A percentile compares a stretch with the other conserved stretches of the same genome.
Evolutionary conservation across 1,284 basidiomycete species (phyloP).

Genomic region (Vanrija pseudolonga): DNA sequence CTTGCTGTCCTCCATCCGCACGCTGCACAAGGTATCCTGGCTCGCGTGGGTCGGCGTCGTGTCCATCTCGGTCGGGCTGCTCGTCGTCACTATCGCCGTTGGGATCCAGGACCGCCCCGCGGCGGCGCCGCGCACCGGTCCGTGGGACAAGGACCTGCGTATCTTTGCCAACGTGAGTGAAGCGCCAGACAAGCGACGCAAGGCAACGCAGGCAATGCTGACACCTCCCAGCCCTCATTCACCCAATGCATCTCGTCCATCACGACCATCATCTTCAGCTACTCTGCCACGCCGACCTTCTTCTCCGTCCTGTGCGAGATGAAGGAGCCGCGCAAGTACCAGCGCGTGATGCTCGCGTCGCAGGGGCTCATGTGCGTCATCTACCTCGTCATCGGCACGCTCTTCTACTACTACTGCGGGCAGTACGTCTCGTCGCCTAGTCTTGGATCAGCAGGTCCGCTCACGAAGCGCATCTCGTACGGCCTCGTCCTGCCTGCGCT

Average conservation of each 20-base stretch:
- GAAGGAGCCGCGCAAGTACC: not conserved
- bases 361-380: conserved; percentile 17
- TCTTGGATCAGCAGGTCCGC: conserved; percentile 8
- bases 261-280: not conserved
- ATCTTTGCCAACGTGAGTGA: not conserved
- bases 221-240: conserved; percentile 9
- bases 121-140: conserved; percentile 28
- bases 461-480: conserved; percentile 20
- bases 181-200: too few species aligned
- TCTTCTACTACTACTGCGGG: conserved; percentile 17
- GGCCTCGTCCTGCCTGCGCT: conserved; percentile 25
- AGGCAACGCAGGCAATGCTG: too few species aligned
- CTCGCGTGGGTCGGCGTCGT: conserved; percentile 35
- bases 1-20: conserved; percentile 27
- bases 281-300: not conserved
- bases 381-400: not conserved
- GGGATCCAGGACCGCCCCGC: conserved; percentile 37
- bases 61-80: conserved; percentile 22
- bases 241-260: conserved; percentile 3
- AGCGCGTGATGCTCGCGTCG: conserved; percentile 13
- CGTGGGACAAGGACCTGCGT: conserved; percentile 2
- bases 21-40: conserved; percentile 27
- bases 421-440: conserved; percentile 19
- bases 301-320: not conserved
- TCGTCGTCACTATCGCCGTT: conserved; percentile 36